A percentile compares a stretch with the other conserved stretches of the same genome.
Conservation (phyloP, 2,329 filamentous ascomycete species). For the Trichoderma hamatum region DNA sequence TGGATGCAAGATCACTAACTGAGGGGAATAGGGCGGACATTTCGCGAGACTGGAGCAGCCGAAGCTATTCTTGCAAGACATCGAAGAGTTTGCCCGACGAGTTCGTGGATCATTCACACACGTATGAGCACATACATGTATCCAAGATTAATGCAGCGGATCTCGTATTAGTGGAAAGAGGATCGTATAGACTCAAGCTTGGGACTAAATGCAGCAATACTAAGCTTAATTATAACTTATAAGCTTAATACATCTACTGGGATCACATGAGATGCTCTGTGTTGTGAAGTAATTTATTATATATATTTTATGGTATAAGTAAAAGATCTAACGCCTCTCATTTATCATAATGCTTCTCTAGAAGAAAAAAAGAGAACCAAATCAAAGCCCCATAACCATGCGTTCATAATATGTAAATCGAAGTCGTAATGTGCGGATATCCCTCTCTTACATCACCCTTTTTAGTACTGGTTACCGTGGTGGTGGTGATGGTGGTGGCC, state of each 20-base stretch:
- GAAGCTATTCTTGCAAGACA: not conserved
- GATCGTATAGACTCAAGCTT: not conserved
- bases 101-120: not conserved
- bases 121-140: not conserved
- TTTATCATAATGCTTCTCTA: conserved; percentile 1
- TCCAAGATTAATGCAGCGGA: not conserved
- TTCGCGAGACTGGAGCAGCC: not conserved
- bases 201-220: not conserved
- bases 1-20: not conserved
- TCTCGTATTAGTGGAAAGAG: not conserved
- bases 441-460: not conserved
- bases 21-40: not conserved
- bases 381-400: not conserved
- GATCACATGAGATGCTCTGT: not conserved
- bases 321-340: not conserved
- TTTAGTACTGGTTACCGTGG: conserved; percentile 29
- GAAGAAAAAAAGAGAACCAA: not conserved
- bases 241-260: not conserved
- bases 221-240: not conserved
- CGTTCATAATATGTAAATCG: not conserved
- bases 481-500: conserved; percentile 4
- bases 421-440: not conserved
- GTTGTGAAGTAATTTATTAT: not conserved
- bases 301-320: not conserved
- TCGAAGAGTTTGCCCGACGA: not conserved